A percentile compares a stretch with the other conserved stretches of the same genome.
Evolutionary conservation across 2,329 filamentous ascomycete genomes (phyloP).

Genomic region (Lomentospora prolificans): DNA sequence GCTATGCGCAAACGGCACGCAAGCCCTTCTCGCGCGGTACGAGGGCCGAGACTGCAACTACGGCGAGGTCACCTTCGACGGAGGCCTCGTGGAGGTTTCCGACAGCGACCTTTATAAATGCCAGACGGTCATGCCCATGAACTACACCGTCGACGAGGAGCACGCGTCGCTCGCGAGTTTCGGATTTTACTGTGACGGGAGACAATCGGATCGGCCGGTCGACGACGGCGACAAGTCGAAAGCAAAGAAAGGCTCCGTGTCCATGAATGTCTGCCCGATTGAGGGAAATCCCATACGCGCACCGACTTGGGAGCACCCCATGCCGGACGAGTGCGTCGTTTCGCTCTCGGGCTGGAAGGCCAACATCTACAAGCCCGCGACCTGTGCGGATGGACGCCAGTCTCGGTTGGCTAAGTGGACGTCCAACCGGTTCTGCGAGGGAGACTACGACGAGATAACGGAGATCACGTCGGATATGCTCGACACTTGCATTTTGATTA

Average conservation of each 20-base stretch:
- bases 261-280: conserved; percentile 10
- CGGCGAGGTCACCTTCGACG: conserved; percentile 10
- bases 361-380: conserved; percentile 10
- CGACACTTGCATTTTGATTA: conserved; percentile 10
- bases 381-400: conserved; percentile 12
- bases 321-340: conserved; percentile 11
- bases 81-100: conserved; percentile 10
- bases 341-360: conserved; percentile 11
- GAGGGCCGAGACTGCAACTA: conserved; percentile 12
- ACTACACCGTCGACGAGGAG: conserved; percentile 9
- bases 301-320: conserved; percentile 11
- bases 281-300: not conserved
- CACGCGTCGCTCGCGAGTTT: conserved; percentile 9
- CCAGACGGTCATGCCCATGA: conserved; percentile 4
- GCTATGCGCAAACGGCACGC: conserved; percentile 12
- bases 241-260: conserved; percentile 10
- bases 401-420: conserved; percentile 28
- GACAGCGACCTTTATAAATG: conserved; percentile 10
- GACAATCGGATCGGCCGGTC: conserved; percentile 5
- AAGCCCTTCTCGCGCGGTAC: conserved; percentile 12
- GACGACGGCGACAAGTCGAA: conserved; percentile 9
- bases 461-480: conserved; percentile 25
- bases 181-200: conserved; percentile 12
- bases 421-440: conserved; percentile 57
- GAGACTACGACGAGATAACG: conserved; percentile 59